Conservation (phyloP, 2,329 filamentous ascomycete genomes). For the Coniochaeta prunicola region DNA sequence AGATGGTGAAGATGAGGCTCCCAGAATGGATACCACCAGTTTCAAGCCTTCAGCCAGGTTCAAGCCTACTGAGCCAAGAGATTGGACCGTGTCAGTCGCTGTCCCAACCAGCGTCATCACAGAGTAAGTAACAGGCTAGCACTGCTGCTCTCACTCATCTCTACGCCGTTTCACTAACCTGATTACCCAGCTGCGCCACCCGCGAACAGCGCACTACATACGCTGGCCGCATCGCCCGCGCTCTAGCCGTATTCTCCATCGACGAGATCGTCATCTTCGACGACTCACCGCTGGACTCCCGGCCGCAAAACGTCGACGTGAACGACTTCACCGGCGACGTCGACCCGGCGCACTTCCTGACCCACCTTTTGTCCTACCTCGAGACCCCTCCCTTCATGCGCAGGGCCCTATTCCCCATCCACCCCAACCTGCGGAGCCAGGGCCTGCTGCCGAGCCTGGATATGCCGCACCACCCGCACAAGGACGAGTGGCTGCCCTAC, state of each 20-base stretch:
- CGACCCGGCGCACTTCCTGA: conserved; percentile 73
- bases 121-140: conserved; percentile 49
- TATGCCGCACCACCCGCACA: conserved; percentile 75
- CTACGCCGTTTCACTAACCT: background rate
- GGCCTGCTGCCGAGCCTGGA: conserved; percentile 71
- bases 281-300: conserved; percentile 47
- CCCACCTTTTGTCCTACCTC: conserved; percentile 72
- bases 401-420: conserved; percentile 66
- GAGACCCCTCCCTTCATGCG: conserved; percentile 81
- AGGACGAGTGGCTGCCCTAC: conserved; percentile 71
- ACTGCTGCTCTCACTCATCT: background rate
- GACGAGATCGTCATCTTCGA: conserved; percentile 81
- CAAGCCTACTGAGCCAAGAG: conserved; percentile 53
- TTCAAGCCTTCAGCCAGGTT: conserved; percentile 66
- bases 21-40: conserved; percentile 31
- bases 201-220: conserved; percentile 69
- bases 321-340: conserved; percentile 58
- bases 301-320: conserved; percentile 40
- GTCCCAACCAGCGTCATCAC: conserved; percentile 71
- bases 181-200: conserved; percentile 51
- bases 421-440: conserved; percentile 68
- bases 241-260: conserved; percentile 73
- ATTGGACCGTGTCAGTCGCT: conserved; percentile 71
- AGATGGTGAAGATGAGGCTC: conserved; percentile 17
- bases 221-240: conserved; percentile 71